Conservation (phyloP, 2,329 filamentous ascomycete genomes). For the Colletotrichum sp. region DNA sequence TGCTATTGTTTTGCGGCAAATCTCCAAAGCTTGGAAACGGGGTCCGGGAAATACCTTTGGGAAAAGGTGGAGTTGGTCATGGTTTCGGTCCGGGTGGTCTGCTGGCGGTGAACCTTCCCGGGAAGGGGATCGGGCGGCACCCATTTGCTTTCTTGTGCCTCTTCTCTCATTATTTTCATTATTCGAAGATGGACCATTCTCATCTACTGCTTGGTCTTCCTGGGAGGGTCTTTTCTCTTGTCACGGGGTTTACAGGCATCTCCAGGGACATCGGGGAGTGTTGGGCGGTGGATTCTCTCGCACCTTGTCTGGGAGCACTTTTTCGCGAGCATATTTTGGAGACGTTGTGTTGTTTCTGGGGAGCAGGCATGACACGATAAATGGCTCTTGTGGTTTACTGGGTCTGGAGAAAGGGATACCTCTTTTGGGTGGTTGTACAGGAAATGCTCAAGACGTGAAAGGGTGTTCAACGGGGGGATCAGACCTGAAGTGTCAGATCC, state of each 20-base stretch:
- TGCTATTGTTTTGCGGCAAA: slow-evolving; percentile 25
- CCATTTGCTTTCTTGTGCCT: slow-evolving; percentile 5
- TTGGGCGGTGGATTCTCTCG: not conserved
- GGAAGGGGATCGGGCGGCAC: not conserved
- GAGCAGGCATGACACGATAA: slow-evolving; percentile 23
- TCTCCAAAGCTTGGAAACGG: slow-evolving; percentile 32
- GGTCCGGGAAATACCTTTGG: slow-evolving; percentile 22
- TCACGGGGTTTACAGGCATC: not conserved
- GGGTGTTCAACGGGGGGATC: slow-evolving; percentile 13
- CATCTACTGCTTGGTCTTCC: not conserved
- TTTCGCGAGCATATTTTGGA: slow-evolving; percentile 17
- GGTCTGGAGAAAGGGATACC: slow-evolving; percentile 16
- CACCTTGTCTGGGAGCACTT: slow-evolving; percentile 20
- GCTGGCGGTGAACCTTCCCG: slow-evolving; percentile 10
- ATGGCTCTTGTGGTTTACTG: slow-evolving; percentile 15
- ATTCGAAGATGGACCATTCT: slow-evolving; percentile 13
- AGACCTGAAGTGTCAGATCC: not conserved
- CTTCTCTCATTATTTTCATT: slow-evolving; percentile 12
- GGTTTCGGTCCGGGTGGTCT: slow-evolving; percentile 14
- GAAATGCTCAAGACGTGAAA: slow-evolving; percentile 23
- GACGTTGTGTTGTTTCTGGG: slow-evolving; percentile 15
- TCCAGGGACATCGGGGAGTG: not conserved
- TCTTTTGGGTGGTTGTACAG: slow-evolving; percentile 15
- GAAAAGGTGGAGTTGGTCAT: slow-evolving; percentile 41
- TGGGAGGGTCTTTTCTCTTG: not conserved